Conservation (phyloP, 805 yeast species). For the Candida awuae region DNA sequence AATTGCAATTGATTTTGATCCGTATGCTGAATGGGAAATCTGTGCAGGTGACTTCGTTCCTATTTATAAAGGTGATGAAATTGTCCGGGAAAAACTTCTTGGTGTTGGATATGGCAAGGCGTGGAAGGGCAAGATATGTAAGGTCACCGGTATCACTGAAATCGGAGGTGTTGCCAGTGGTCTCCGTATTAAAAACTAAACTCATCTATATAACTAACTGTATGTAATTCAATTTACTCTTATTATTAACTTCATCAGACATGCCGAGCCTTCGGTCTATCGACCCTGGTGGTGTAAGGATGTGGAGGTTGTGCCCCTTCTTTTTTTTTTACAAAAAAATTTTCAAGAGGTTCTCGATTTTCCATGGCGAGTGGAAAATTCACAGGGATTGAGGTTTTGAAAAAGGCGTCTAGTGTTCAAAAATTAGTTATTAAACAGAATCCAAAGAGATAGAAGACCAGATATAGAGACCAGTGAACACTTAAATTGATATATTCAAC, state of each 20-base stretch:
- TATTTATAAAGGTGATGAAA: constrained; percentile 67
- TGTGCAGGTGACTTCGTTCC: constrained; percentile 87
- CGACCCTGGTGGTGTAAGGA: too few species aligned
- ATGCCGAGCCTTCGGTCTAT: too few species aligned
- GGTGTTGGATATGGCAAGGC: constrained; percentile 79
- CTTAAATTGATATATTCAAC: neutral
- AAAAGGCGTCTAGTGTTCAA: too few species aligned
- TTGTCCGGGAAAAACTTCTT: constrained; percentile 71
- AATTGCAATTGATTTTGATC: constrained; percentile 85
- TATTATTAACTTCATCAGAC: neutral
- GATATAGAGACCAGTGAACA: neutral
- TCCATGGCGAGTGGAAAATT: too few species aligned
- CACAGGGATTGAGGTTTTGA: too few species aligned
- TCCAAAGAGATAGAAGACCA: neutral
- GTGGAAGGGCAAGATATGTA: constrained; percentile 73
- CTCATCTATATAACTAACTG: neutral
- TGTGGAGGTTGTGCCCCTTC: too few species aligned
- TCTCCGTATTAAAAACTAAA: constrained; percentile 40
- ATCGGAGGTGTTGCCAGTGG: constrained; percentile 94
- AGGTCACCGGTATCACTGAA: constrained; percentile 63
- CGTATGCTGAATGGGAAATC: constrained; percentile 81
- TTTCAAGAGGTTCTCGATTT: too few species aligned
- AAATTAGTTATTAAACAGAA: too few species aligned
- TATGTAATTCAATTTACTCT: neutral
- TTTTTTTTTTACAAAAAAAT: too few species aligned